Evolutionary conservation across 306 rosid species (phyloP).

Genomic region (Vicia sativa): DNA sequence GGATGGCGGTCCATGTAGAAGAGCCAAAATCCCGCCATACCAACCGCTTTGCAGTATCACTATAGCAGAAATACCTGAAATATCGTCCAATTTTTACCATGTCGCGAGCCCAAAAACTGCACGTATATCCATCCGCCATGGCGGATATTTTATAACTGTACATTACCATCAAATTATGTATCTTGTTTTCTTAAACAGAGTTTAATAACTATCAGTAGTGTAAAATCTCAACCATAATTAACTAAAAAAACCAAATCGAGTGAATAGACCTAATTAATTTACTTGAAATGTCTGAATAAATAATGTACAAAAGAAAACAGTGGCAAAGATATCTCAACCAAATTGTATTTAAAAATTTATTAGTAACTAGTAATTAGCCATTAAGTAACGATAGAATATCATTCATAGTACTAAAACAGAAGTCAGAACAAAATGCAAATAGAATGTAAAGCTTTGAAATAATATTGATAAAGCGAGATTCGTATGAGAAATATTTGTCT

Average conservation of each 20-base stretch:
- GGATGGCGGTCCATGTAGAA: no score
- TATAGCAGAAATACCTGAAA: no score
- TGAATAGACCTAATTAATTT: background rate
- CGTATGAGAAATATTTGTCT: background rate
- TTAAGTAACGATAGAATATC: no score
- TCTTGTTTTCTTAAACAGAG: background rate
- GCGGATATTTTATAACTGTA: no score
- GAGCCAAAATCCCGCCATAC: no score
- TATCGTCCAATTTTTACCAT: no score
- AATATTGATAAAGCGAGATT: background rate
- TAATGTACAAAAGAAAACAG: background rate
- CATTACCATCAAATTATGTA: background rate
- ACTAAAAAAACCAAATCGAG: background rate
- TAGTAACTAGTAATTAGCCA: no score
- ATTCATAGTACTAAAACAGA: background rate
- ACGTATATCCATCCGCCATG: no score
- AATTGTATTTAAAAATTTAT: background rate
- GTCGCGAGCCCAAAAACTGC: no score
- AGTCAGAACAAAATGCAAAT: background rate
- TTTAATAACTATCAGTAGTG: background rate
- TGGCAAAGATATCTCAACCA: conserved; percentile 1
- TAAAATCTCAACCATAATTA: background rate
- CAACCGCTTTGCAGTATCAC: no score
- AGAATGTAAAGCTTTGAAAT: conserved; percentile 7
- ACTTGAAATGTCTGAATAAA: background rate